Base-by-base conservation (phyloP, 345 rosid species). In the Populus tremula region DNA sequence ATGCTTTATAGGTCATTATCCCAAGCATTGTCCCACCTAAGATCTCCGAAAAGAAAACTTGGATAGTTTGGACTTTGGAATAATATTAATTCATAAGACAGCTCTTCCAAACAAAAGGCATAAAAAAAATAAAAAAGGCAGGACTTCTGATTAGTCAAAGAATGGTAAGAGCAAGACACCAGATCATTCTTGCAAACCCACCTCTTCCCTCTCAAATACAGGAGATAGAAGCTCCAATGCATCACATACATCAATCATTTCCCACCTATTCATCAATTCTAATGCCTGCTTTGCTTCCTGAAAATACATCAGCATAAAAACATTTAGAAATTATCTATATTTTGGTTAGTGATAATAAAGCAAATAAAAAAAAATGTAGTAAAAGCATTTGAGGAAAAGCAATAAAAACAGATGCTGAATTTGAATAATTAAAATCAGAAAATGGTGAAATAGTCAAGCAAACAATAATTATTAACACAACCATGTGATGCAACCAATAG, bases 201-300 rank as follows among this genome's bases (percentile, higher is more conserved):
- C 99, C 96, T 93, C 99, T 88, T 93, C 99, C 76, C 96, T 92
- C 83, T 92, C 97, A 87, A 96, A 93, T 29, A 92, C 85, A 71
- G 99, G 98, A 29, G 99, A 96, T 67, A 96, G 86, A 82, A 96
- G 95, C 84, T 96, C 99, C 87, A 96, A 72, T 31, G 99, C 99
- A 87, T 96, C 98, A 69, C 87, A 88, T 38, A 92, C 97, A 85
- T 96, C 98, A 85, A 96, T 93, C 81, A 85, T 91, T 78, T 92
- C 91, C 99, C 96, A 96, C 84, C 85, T 91, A 74, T 90, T 82
- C 99, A 96, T 96, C 79, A 96, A 88, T 72, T 93, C 94, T 53
- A 91, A 72, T 67, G 98, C 98, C 80, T 96, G 99, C 78, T 92
- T 96, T 65, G 98, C 99, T 91, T 96, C 98, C 99, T 96, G 90